A percentile compares a stretch with the other conserved stretches of the same genome.
Conservation (phyloP, 2,329 filamentous ascomycete genomes). For the Conoideocrella luteorostrata region DNA sequence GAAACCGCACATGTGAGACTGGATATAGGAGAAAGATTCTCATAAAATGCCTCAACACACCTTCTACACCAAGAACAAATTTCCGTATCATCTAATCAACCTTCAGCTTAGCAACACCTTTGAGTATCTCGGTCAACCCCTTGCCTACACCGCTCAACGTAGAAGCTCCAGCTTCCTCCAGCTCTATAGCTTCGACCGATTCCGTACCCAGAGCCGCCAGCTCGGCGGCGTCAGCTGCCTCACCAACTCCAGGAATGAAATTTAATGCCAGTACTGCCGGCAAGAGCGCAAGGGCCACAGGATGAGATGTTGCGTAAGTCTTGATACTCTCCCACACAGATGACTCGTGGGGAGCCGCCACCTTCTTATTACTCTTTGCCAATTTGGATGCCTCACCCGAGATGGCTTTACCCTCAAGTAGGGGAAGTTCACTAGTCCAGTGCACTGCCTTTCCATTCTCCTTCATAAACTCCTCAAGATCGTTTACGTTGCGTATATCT, state of each 20-base stretch:
- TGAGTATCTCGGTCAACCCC: not conserved
- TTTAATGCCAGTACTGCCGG: not conserved
- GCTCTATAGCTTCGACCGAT: not conserved
- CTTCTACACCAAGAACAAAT: too few relatives aligned
- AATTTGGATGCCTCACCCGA: not conserved
- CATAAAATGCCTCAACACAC: too few relatives aligned
- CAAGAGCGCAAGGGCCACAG: not conserved
- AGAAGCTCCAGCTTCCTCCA: not conserved
- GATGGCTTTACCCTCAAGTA: not conserved
- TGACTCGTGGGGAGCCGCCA: not conserved
- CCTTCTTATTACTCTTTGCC: not conserved
- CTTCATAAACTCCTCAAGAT: constrained; percentile 2
- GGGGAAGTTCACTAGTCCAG: not conserved
- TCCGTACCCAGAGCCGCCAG: not conserved
- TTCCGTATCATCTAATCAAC: too few relatives aligned
- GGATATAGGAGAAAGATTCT: too few relatives aligned
- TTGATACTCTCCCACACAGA: not conserved
- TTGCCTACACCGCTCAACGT: not conserved
- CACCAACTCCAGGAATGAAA: too few relatives aligned
- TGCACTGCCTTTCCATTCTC: not conserved
- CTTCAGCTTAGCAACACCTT: too few relatives aligned
- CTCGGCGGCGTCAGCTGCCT: not conserved
- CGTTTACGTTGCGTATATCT: not conserved
- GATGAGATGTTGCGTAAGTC: not conserved
- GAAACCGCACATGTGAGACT: too few relatives aligned